Percentiles rank a stretch among this genome's conserved stretches.
Evolutionary conservation across 2,329 filamentous ascomycete species (phyloP).

Genomic region (Ophiostoma ulmi): DNA sequence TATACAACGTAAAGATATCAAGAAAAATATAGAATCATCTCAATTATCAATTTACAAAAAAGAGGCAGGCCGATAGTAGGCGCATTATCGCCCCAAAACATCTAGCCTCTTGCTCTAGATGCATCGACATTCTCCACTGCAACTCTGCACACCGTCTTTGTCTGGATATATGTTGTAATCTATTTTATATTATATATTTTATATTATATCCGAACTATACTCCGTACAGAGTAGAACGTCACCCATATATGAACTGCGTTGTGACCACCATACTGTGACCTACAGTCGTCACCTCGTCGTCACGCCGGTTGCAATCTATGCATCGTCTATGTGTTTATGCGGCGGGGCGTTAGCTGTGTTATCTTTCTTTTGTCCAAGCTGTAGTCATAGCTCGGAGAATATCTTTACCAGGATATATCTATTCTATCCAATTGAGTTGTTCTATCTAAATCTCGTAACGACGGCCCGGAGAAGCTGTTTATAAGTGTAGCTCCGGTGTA

Average conservation of each 20-base stretch:
- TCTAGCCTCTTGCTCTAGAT: conserved; percentile 1
- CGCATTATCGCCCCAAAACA: neutral
- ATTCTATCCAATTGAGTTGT: neutral
- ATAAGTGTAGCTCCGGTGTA: neutral
- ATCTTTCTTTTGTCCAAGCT: too few relatives aligned
- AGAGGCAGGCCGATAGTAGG: neutral
- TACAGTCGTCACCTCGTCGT: neutral
- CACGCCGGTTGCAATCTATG: neutral
- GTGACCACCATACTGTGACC: too few relatives aligned
- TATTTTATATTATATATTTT: neutral
- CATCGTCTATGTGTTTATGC: conserved; percentile 6
- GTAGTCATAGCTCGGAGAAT: too few relatives aligned
- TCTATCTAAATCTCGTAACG: neutral
- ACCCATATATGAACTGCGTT: too few relatives aligned
- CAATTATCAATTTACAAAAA: too few relatives aligned
- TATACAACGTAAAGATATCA: neutral
- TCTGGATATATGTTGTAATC: neutral
- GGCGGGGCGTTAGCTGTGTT: neutral
- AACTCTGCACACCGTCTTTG: conserved; percentile 8
- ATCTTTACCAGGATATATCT: too few relatives aligned
- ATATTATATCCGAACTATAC: too few relatives aligned
- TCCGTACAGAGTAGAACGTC: too few relatives aligned
- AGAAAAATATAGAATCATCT: too few relatives aligned
- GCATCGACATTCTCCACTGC: neutral
- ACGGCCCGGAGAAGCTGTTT: neutral